phyloP scores from a whole-genome alignment of 2,329 filamentous ascomycete species.

The Verticillium alfalfae region DNA sequence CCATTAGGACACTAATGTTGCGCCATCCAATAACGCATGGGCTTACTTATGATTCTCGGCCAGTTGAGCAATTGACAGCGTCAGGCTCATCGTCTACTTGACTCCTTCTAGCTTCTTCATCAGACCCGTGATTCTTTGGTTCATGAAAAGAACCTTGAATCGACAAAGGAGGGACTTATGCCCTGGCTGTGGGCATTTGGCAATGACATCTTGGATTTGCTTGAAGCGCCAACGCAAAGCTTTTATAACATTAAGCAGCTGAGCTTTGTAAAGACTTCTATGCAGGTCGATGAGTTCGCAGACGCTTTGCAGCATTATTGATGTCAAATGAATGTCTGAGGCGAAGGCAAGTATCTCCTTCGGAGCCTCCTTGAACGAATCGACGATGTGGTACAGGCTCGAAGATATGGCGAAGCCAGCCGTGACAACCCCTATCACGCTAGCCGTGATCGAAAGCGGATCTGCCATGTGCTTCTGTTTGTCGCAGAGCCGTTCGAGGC shows the following conservation, averaged over 20 bases:
- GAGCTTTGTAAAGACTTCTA: not conserved
- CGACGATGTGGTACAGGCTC: not conserved
- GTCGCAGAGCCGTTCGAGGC: not conserved
- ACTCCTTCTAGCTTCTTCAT: not conserved
- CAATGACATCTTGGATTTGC: not conserved
- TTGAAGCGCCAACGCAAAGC: not conserved
- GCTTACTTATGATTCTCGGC: not conserved
- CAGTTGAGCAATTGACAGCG: not conserved
- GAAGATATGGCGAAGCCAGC: not conserved
- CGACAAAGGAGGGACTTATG: not conserved
- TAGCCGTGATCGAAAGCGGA: not conserved
- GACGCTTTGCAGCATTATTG: not conserved
- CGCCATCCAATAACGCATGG: too few species aligned
- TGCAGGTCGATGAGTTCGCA: not conserved
- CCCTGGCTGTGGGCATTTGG: not conserved
- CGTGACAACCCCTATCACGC: not conserved
- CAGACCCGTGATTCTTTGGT: not conserved
- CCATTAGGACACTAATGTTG: not conserved
- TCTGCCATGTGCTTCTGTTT: not conserved
- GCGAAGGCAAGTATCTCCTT: not conserved
- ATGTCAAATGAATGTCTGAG: not conserved
- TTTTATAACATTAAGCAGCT: not conserved
- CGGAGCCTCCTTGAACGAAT: not conserved
- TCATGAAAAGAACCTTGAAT: not conserved
- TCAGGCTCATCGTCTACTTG: not conserved